These are phyloP conservation scores for Austroboletus niveus DNA, from an alignment of 1,284 basidiomycete species.

Conservation along the genomic window DNA sequence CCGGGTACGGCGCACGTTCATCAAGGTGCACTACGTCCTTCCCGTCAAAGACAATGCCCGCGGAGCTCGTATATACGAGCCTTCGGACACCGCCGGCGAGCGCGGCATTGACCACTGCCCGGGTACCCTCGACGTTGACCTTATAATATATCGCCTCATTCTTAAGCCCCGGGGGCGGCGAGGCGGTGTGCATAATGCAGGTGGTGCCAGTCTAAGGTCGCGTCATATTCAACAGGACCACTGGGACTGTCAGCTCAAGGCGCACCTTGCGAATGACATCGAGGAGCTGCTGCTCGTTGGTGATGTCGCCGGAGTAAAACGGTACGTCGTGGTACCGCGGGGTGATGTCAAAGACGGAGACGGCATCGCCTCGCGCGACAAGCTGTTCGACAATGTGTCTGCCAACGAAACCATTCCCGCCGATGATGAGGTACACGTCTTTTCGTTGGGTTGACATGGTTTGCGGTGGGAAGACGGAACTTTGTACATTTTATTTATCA, in stretches of 20 bases:
- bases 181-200: constrained; percentile 95
- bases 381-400: constrained; percentile 87
- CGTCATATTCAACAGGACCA: background rate
- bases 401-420: constrained; percentile 91
- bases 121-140: constrained; percentile 94
- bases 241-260: too few relatives aligned
- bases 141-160: constrained; percentile 80
- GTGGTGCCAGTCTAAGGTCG: constrained; percentile 67
- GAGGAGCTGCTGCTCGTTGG: constrained; percentile 69
- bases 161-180: constrained; percentile 76
- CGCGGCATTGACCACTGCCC: constrained; percentile 81
- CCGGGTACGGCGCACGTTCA: constrained; percentile 83
- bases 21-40: constrained; percentile 83
- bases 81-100: constrained; percentile 73
- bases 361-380: constrained; percentile 73
- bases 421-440: constrained; percentile 80
- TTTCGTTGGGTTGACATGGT: constrained; percentile 26
- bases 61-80: constrained; percentile 94
- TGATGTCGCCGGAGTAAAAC: constrained; percentile 86
- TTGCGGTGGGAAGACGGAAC: too few relatives aligned
- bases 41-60: constrained; percentile 91
- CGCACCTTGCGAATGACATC: constrained; percentile 71
- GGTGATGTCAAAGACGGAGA: constrained; percentile 87
- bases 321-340: constrained; percentile 84
- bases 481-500: too few relatives aligned